Evolutionary conservation across 768 basidiomycete genomes (phyloP), one percentile per base, ranked within the genome.

Genomic region (Boletus patriciae): DNA sequence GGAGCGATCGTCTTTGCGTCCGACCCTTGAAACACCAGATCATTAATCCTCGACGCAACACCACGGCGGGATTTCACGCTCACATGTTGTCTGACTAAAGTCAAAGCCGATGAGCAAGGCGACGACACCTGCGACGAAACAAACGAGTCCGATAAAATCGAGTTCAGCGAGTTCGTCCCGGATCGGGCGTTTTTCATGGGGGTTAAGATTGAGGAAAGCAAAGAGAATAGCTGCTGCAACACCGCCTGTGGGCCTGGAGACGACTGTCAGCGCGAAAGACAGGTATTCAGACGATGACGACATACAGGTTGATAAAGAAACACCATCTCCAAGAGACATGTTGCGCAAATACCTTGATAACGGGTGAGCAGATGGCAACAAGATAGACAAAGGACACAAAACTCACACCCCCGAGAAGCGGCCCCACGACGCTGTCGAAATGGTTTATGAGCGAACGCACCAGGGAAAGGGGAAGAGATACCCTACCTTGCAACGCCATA

Each of bases 251-350:
- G 90, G 90, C 40, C 89, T 90, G 47, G 10, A n/a, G 27, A 9
- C 7, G 18, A 36, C 18, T 16, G 25, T 57, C 27, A 62, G 53
- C 23, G n/a, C 49, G 2, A 54, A 33, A 8, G 6, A 42, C 4
- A 42, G 2, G 4, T 8, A 43, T 18, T 5, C 6, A 25, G 33
- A 33, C 2, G 0, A 19, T 9, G 12, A 37, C 27, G n/a, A 59
- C 83, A 54, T 66, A 86, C 87, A 90, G 62, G 62, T 89, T 90
- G 62, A 90, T 85, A 66, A 83, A 88, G 71, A 90, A 90, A 67
- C 87, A 88, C 91, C 91, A 92, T 74, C 91, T 73, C 91, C 91
- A 93, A 1, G 84, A 78, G 18, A 85, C 84, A 65, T 88, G 85
- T 65, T 91, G 83, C 0, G 89, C 83, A 55, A 92, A 82, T 13